Evolutionary conservation across 768 basidiomycete genomes (phyloP), one percentile per base, ranked within the genome.

Genomic region (Strobilomyces echinocephalus): DNA sequence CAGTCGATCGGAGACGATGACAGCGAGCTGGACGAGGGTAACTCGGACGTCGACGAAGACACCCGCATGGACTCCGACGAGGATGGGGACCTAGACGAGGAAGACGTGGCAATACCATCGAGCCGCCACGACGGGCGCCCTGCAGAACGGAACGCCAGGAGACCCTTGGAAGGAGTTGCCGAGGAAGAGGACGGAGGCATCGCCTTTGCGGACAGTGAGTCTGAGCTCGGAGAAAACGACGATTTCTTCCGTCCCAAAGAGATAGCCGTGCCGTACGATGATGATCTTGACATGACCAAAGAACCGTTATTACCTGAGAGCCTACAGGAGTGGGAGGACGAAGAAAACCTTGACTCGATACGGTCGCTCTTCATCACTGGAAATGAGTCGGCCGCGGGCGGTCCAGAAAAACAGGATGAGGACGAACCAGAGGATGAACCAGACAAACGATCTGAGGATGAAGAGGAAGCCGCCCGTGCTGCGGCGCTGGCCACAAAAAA

Each of bases 301-400:
- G 83, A 80, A 48, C 62, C 61, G 0, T 47, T 83, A n/a, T 67
- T 77, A 40, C 60, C 60, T 1, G 79, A 82, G 24, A 73, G 74
- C 42, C 68, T 90, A 53, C 79, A 76, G 55, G 81, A 81, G 60
- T 97, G 94, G 95, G 84, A 88, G 53, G 83, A 90, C 56, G 89
- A 95, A 57, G 84, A 81, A 21, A 78, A 90, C 68, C 77, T 98
- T 21, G 90, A 97, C 48, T 87, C 90, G 2, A 84, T 99, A 63
- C 82, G 90, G 7, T 76, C 82, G 50, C 74, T 95, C 47, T 99
- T 99, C 73, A 95, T 99, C 67, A 95, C 94, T 0, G 93, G 90
- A 49, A 77, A 54, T 63, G 69, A 63, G 52, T 61, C 59, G 26
- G 60, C 50, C 0, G 63, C 53, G 5, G 76, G 70, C 18, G 74